Conservation (phyloP, 176 grass and related monocot species). For the Hordeum vulgare region DNA sequence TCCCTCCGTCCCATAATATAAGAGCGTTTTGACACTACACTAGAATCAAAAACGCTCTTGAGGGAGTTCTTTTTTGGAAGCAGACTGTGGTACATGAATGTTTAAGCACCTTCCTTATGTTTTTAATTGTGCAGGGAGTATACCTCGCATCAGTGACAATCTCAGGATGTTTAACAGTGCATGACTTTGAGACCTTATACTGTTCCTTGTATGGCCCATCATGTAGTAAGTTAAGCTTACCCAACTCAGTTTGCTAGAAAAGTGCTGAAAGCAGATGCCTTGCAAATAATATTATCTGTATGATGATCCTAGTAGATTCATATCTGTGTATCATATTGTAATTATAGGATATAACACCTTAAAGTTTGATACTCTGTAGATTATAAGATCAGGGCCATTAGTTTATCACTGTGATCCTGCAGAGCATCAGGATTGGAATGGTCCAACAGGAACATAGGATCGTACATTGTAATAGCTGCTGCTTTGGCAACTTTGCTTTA, state of each 20-base stretch:
- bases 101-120: slow-evolving; percentile 24
- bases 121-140: slow-evolving; percentile 59
- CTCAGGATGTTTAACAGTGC: slow-evolving; percentile 87
- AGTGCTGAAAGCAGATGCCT: background rate
- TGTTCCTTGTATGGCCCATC: slow-evolving; percentile 53
- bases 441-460: background rate
- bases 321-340: background rate
- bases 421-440: background rate
- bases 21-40: too few relatives aligned
- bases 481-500: background rate
- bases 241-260: background rate
- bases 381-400: background rate
- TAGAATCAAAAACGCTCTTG: too few relatives aligned
- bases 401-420: background rate
- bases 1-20: too few relatives aligned
- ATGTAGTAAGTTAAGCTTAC: slow-evolving; percentile 45
- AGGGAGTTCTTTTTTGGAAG: slow-evolving; percentile 1
- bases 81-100: background rate
- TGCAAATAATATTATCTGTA: background rate
- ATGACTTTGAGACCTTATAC: slow-evolving; percentile 93
- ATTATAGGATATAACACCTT: background rate
- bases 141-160: slow-evolving; percentile 89
- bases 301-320: background rate
- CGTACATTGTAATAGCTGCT: background rate
- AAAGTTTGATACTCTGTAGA: background rate